phyloP scores from a whole-genome alignment of 805 yeast species.

The Citeromyces matritensis region DNA sequence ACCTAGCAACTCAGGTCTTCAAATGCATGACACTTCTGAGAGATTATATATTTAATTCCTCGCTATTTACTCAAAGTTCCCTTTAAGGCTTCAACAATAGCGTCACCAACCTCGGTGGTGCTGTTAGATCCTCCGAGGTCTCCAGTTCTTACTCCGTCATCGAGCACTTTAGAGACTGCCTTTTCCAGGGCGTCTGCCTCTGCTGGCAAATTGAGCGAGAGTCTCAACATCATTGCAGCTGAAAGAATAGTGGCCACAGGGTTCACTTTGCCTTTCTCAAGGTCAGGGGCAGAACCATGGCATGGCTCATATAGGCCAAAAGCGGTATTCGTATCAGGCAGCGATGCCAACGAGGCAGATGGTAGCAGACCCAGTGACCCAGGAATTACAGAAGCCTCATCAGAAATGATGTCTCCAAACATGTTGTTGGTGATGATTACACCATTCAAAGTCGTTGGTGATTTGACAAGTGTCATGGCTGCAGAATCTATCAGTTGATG shows the following conservation, averaged over 20 bases:
- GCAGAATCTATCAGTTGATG: conserved; percentile 98
- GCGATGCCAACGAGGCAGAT: conserved; percentile 91
- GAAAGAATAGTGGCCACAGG: conserved; percentile 93
- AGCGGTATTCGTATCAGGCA: conserved; percentile 88
- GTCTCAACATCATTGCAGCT: conserved; percentile 93
- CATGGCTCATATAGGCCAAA: conserved; percentile 97
- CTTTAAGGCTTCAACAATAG: conserved; percentile 63
- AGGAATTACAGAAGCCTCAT: conserved; percentile 96
- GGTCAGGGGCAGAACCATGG: conserved; percentile 97
- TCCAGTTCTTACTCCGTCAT: conserved; percentile 76
- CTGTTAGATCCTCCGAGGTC: conserved; percentile 78
- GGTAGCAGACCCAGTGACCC: conserved; percentile 95
- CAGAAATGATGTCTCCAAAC: conserved; percentile 97
- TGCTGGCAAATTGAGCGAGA: conserved; percentile 67
- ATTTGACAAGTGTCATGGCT: conserved; percentile 92
- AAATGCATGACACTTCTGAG: too few species aligned
- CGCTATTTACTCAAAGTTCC: conserved; percentile 8
- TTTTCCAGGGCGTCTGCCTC: conserved; percentile 83
- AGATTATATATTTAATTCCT: too few species aligned
- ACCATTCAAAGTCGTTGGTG: conserved; percentile 86
- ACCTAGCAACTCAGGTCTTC: too few species aligned
- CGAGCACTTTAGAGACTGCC: conserved; percentile 77
- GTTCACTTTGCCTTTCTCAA: conserved; percentile 75
- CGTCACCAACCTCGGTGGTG: conserved; percentile 90
- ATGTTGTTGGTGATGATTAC: conserved; percentile 85